A percentile compares a stretch with the other conserved stretches of the same genome.
Conservation (phyloP, 1,284 basidiomycete species). For the Naganishia cerealis region DNA sequence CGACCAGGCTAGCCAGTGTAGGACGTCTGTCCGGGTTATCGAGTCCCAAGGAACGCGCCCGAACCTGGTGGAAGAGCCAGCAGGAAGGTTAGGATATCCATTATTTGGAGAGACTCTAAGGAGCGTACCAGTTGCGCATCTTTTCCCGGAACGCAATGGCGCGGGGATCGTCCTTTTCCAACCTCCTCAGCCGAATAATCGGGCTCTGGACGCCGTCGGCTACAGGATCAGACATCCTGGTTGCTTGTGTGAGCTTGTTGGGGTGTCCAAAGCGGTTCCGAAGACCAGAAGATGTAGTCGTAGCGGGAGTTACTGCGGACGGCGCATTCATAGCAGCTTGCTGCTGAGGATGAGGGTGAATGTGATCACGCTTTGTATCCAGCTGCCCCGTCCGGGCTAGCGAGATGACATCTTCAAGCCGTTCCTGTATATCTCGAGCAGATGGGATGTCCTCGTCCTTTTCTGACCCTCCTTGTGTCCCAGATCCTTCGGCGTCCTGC, state of each 20-base stretch:
- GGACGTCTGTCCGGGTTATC: conserved; percentile 66
- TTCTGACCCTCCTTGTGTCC: background rate
- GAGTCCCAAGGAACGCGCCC: conserved; percentile 70
- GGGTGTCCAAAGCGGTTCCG: background rate
- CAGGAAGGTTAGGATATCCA: too few relatives aligned
- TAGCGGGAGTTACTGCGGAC: conserved; percentile 22
- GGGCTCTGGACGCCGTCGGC: conserved; percentile 39
- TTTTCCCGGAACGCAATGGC: conserved; percentile 53
- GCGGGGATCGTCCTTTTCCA: conserved; percentile 45
- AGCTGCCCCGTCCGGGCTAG: conserved; percentile 16
- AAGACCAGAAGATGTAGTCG: background rate
- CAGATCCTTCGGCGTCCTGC: conserved; percentile 41
- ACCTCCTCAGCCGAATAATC: conserved; percentile 38
- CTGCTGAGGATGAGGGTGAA: conserved; percentile 2
- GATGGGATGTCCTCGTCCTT: conserved; percentile 23
- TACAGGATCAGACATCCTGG: conserved; percentile 21
- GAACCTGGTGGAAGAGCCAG: conserved; percentile 60
- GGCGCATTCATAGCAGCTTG: conserved; percentile 36
- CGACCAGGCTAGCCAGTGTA: conserved; percentile 80
- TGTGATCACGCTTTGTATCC: conserved; percentile 18
- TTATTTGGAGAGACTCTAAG: too few relatives aligned
- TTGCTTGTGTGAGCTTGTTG: background rate
- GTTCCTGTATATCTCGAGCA: conserved; percentile 29
- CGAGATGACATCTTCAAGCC: conserved; percentile 7
- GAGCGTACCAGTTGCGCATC: conserved; percentile 50